Conservation (phyloP, 208 protist species). For the Trypanosoma boissoni region DNA sequence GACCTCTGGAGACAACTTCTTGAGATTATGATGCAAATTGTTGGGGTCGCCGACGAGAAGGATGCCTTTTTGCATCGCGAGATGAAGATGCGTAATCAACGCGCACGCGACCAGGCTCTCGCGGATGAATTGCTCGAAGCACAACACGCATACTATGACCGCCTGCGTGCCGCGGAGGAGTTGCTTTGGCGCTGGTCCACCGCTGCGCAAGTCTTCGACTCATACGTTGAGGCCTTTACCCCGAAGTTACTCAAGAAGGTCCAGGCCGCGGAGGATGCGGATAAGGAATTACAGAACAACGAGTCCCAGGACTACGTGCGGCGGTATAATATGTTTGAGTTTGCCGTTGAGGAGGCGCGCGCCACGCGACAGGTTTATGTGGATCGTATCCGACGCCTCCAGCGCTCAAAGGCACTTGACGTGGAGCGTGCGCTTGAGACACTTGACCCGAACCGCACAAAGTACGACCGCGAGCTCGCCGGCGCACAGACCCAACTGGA, state of each 20-base stretch:
- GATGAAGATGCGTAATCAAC: conserved; percentile 61
- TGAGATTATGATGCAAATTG: conserved; percentile 34
- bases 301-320: conserved; percentile 77
- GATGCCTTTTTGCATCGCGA: conserved; percentile 41
- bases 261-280: conserved; percentile 75
- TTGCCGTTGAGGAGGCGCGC: conserved; percentile 70
- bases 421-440: conserved; percentile 46
- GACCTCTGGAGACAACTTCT: conserved; percentile 48
- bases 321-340: conserved; percentile 73
- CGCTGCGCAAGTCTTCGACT: conserved; percentile 54
- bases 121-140: conserved; percentile 44
- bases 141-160: conserved; percentile 38
- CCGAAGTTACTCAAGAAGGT: conserved; percentile 89
- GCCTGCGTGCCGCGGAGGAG: conserved; percentile 52
- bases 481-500: conserved; percentile 52
- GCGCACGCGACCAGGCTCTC: conserved; percentile 35
- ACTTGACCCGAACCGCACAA: conserved; percentile 52
- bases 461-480: conserved; percentile 35
- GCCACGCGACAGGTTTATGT: conserved; percentile 66
- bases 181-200: conserved; percentile 43
- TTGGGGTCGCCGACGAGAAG: conserved; percentile 39
- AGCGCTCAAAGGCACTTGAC: conserved; percentile 45
- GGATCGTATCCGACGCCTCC: conserved; percentile 57
- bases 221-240: conserved; percentile 87
- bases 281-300: conserved; percentile 56